These are phyloP conservation scores for Wallacemonas collosoma DNA, from an alignment of 208 protist genomes.

Conservation along the genomic window DNA sequence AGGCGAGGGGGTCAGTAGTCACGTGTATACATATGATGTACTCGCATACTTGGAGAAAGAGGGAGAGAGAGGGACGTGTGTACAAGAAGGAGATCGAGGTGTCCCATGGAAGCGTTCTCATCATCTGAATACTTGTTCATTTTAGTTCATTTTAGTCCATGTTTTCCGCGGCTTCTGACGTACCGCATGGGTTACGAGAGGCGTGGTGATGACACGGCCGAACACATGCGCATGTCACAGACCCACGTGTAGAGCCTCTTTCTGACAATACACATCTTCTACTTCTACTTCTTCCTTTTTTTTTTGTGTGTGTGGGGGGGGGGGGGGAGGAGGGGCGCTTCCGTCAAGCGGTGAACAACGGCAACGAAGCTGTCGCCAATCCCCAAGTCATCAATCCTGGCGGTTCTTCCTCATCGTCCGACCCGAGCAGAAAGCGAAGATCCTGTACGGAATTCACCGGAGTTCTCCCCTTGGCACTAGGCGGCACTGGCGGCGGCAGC, in stretches of 20 bases:
- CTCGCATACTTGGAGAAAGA: not conserved
- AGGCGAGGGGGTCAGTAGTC: too few relatives aligned
- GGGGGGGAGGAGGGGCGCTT: not conserved
- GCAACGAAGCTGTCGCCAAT: conserved; percentile 48
- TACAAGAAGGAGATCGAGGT: too few relatives aligned
- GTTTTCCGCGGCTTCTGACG: too few relatives aligned
- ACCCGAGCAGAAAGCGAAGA: conserved; percentile 13
- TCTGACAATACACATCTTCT: too few relatives aligned
- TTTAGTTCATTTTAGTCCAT: too few relatives aligned
- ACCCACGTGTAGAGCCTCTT: too few relatives aligned
- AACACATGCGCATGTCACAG: too few relatives aligned
- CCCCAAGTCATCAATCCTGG: conserved; percentile 42
- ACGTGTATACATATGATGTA: too few relatives aligned
- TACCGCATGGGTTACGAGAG: too few relatives aligned
- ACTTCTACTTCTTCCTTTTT: not conserved
- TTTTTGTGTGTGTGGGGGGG: not conserved
- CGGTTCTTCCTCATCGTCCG: conserved; percentile 9
- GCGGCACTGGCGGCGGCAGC: not conserved
- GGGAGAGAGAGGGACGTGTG: not conserved
- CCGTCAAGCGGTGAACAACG: conserved; percentile 40
- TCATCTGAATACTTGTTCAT: too few relatives aligned
- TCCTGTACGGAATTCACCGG: not conserved
- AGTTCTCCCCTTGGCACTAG: not conserved
- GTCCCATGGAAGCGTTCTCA: too few relatives aligned
- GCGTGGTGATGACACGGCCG: too few relatives aligned